Evolutionary conservation across 257 asterid species (phyloP).

Genomic region (Misopates orontium): DNA sequence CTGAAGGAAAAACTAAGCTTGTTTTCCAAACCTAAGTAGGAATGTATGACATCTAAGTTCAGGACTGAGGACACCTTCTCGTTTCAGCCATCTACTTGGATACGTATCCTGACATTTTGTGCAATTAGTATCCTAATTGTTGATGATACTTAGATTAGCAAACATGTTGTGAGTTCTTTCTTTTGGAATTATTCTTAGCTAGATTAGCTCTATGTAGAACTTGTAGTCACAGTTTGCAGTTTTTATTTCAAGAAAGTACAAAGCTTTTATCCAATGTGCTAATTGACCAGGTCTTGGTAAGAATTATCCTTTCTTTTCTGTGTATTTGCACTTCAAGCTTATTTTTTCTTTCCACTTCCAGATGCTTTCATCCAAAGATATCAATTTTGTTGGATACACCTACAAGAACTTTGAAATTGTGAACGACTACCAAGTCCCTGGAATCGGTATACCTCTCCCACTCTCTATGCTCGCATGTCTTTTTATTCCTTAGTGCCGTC

Average conservation of each 20-base stretch:
- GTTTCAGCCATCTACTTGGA: slow-evolving; percentile 10
- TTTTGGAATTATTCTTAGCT: too few species aligned
- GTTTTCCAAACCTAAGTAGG: neutral
- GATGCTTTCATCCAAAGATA: slow-evolving; percentile 96
- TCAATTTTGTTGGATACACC: slow-evolving; percentile 95
- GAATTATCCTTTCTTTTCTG: too few species aligned
- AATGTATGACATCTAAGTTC: too few species aligned
- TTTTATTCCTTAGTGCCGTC: neutral
- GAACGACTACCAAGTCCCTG: slow-evolving; percentile 92
- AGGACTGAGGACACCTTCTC: too few species aligned
- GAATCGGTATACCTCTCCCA: slow-evolving; percentile 67
- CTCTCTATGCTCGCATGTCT: slow-evolving; percentile 18
- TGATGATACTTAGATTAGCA: neutral
- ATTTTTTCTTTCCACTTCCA: slow-evolving; percentile 35
- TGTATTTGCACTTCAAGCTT: slow-evolving; percentile 16
- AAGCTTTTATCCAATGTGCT: too few species aligned
- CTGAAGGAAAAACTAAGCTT: slow-evolving; percentile 45
- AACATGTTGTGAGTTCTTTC: slow-evolving; percentile 5
- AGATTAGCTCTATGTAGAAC: too few species aligned
- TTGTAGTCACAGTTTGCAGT: too few species aligned
- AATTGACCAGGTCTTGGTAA: too few species aligned
- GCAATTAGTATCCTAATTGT: neutral
- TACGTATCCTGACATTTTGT: slow-evolving; percentile 2
- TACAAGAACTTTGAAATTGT: slow-evolving; percentile 97
- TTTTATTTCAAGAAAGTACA: too few species aligned